These are phyloP conservation scores for Penstemon barbatus DNA, from an alignment of 257 asterid species.

Conservation along the genomic window DNA sequence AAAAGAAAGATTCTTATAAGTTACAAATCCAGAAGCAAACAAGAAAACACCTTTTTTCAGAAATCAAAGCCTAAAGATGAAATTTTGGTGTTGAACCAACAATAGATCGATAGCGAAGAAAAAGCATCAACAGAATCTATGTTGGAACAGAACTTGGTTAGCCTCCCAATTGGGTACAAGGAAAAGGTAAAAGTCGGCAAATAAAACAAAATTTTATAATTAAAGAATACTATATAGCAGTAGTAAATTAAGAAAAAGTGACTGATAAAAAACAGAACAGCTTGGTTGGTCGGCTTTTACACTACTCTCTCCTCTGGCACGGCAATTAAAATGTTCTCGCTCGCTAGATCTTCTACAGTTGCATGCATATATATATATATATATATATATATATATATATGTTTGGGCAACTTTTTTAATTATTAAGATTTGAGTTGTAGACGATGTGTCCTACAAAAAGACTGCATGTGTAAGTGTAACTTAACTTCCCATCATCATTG, in stretches of 20 bases:
- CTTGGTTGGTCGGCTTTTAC: neutral
- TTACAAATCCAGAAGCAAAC: constrained; percentile 18
- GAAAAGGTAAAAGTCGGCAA: constrained; percentile 4
- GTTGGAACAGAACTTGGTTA: neutral
- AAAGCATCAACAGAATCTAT: neutral
- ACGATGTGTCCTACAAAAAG: too few relatives aligned
- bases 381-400: too few relatives aligned
- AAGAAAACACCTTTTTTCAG: neutral
- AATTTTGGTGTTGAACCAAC: constrained; percentile 8
- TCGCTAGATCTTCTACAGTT: too few relatives aligned
- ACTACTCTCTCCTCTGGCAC: too few relatives aligned
- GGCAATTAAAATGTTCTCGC: too few relatives aligned
- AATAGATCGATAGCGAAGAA: neutral
- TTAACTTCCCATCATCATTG: too few relatives aligned
- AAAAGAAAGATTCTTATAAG: constrained; percentile 11
- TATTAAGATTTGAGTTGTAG: too few relatives aligned
- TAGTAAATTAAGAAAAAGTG: neutral
- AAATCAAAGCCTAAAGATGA: neutral
- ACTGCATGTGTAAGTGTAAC: too few relatives aligned
- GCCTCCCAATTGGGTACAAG: neutral
- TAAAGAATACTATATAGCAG: neutral
- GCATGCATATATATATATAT: too few relatives aligned
- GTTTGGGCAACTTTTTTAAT: too few relatives aligned
- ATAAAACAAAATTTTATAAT: neutral
- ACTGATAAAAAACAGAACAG: constrained; percentile 4